phyloP scores from a whole-genome alignment of 2,329 filamentous ascomycete species.

The Salinomyces thailandicus region DNA sequence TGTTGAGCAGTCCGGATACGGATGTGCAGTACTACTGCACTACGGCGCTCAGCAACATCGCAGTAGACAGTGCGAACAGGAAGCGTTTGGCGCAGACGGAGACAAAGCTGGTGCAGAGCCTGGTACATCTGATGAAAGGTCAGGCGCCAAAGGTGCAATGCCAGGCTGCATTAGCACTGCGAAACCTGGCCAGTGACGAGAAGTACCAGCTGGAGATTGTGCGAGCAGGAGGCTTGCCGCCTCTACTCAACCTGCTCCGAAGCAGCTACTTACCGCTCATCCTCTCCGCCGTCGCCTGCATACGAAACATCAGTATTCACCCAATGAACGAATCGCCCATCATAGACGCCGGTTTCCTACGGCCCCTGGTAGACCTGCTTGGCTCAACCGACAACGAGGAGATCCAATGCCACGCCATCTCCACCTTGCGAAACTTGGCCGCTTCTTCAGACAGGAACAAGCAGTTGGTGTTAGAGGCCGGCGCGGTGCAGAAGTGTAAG shows the following conservation, averaged over 20 bases:
- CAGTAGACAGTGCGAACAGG: constrained; percentile 82
- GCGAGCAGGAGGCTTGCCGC: constrained; percentile 70
- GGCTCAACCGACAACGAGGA: constrained; percentile 96
- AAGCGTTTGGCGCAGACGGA: constrained; percentile 87
- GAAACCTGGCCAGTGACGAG: constrained; percentile 93
- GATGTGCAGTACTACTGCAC: constrained; percentile 99
- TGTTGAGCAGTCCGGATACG: constrained; percentile 84
- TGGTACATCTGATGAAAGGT: constrained; percentile 95
- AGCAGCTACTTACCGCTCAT: constrained; percentile 94
- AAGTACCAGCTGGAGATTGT: constrained; percentile 99
- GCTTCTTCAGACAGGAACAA: constrained; percentile 98
- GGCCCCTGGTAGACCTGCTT: constrained; percentile 83
- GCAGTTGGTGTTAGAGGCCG: constrained; percentile 89
- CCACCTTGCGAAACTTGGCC: constrained; percentile 86
- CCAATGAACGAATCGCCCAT: constrained; percentile 96
- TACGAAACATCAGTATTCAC: constrained; percentile 97
- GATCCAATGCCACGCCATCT: constrained; percentile 97
- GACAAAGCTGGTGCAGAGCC: constrained; percentile 78
- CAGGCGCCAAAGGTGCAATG: constrained; percentile 96
- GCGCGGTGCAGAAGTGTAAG: constrained; percentile 97
- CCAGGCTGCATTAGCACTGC: constrained; percentile 84
- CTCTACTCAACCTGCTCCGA: constrained; percentile 79
- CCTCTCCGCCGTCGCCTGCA: constrained; percentile 91
- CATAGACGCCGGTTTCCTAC: constrained; percentile 92
- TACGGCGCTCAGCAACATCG: constrained; percentile 95